Percentiles rank a stretch among this genome's conserved stretches.
Conservation (phyloP, 805 yeast genomes). For the Hanseniaspora valbyensis region DNA sequence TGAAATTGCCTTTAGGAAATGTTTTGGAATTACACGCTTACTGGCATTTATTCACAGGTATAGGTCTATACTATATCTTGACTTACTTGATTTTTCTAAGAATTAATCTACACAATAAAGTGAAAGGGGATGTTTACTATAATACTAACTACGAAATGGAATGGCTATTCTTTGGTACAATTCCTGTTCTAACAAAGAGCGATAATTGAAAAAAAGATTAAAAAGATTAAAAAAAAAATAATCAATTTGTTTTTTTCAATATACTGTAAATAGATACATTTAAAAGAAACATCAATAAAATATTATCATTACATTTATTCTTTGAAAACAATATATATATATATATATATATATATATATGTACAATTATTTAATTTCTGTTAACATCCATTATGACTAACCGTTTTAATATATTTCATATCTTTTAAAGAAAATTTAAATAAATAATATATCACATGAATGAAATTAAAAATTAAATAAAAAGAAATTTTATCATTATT, state of each 20-base stretch:
- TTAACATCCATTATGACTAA: too few relatives aligned
- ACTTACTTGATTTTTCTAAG: slow-evolving; percentile 68
- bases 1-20: slow-evolving; percentile 71
- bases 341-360: too few relatives aligned
- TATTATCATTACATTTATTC: neutral
- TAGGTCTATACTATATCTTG: slow-evolving; percentile 78
- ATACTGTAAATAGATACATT: neutral
- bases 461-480: too few relatives aligned
- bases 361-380: too few relatives aligned
- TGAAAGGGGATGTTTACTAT: slow-evolving; percentile 10
- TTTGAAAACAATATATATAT: too few relatives aligned
- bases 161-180: neutral
- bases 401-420: too few relatives aligned
- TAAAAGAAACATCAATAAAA: neutral
- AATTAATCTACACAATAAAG: slow-evolving; percentile 49
- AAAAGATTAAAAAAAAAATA: too few relatives aligned
- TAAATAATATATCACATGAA: too few relatives aligned
- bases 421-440: too few relatives aligned
- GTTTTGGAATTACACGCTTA: slow-evolving; percentile 88
- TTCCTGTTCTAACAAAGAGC: neutral
- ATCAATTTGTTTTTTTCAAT: neutral
- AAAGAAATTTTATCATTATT: too few relatives aligned
- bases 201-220: too few relatives aligned
- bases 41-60: slow-evolving; percentile 89
- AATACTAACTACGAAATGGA: neutral